Evolutionary conservation across 2,329 filamentous ascomycete genomes (phyloP), one percentile per base, ranked within the genome.

Genomic region (Ilyonectria sp.): DNA sequence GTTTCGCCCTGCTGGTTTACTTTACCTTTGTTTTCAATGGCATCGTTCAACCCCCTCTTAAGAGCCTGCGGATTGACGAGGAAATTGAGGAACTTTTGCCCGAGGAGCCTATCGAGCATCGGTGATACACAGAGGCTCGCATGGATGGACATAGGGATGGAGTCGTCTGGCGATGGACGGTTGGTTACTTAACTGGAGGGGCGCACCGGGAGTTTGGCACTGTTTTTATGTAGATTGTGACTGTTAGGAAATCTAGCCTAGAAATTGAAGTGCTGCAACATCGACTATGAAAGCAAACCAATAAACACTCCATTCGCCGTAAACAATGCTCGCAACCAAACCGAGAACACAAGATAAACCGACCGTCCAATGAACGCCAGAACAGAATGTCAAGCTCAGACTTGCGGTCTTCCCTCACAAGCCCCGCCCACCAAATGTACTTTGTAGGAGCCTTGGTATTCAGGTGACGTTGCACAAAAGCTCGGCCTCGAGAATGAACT

Each of bases 11-110:
- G 71, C 87, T 99, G 40, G 96, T 99, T 15, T 99, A 98, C 79
- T 97, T 96, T 72, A 99, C 95, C 2, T 98, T 97, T 81, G 80
- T 98, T 47, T 98, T 98, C 86, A 98, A 98, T 81, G 94, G 97
- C 69, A 90, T 99, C 65, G 88, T 98, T n/a, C 86, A 90, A 67
- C 94, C 94, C 23, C 96, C 96, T 1, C 83, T 97, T 67, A 89
- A 90, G 79, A 89, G 87, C 59, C 92, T 95, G 37, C 86, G 86
- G 11, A 80, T 84, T 63, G 81, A 87, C 17, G 81, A 81, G 33
- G 86, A 87, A 71, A 84, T 91, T 21, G 86, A 90, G 69, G 89
- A 91, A 78, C 82, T 97, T 31, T 84, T 97, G 8, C 92, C 93
- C 0, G 94, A 97, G 79, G 93, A 95, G 67, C 94, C 93, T 0